Evolutionary conservation across 192 early-diverging fungal species (phyloP).

Genomic region (Backusella westeae): DNA sequence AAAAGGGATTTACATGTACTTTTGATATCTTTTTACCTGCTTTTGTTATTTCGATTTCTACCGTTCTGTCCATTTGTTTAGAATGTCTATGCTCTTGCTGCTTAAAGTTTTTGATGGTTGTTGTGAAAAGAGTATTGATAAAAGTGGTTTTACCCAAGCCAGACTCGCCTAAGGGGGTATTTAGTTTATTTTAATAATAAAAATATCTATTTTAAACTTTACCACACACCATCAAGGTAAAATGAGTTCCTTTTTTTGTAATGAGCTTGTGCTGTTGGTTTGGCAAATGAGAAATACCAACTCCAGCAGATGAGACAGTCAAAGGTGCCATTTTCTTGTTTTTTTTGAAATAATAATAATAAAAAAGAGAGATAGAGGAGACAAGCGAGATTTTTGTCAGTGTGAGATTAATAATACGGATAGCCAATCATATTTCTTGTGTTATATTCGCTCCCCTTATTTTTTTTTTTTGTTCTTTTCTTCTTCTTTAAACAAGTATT

Average conservation of each 20-base stretch:
- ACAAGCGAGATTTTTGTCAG: neutral
- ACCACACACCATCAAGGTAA: conserved; percentile 98
- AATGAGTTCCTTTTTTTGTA: conserved; percentile 89
- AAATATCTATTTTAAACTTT: conserved; percentile 27
- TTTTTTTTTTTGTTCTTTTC: neutral
- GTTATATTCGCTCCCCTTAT: neutral
- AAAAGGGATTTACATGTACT: no score
- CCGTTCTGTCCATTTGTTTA: conserved; percentile 93
- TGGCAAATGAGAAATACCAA: conserved; percentile 94
- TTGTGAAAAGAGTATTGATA: conserved; percentile 96
- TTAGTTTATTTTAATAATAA: conserved; percentile 1
- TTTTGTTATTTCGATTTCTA: conserved; percentile 97
- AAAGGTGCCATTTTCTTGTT: conserved; percentile 6
- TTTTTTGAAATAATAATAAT: neutral
- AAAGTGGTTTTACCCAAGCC: conserved; percentile 97
- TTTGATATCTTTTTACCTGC: conserved; percentile 59
- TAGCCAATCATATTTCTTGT: neutral
- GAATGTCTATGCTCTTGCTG: conserved; percentile 63
- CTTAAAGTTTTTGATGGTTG: conserved; percentile 52
- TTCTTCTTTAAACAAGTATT: neutral
- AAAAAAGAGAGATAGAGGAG: neutral
- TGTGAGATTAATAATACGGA: neutral
- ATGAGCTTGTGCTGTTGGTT: conserved; percentile 91
- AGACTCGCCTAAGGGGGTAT: conserved; percentile 67
- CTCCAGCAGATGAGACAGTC: conserved; percentile 9